Percentiles rank a stretch among this genome's conserved stretches.
These are phyloP conservation scores for Nicotiana attenuata DNA, from an alignment of 257 asterid genomes.

Conservation along the genomic window DNA sequence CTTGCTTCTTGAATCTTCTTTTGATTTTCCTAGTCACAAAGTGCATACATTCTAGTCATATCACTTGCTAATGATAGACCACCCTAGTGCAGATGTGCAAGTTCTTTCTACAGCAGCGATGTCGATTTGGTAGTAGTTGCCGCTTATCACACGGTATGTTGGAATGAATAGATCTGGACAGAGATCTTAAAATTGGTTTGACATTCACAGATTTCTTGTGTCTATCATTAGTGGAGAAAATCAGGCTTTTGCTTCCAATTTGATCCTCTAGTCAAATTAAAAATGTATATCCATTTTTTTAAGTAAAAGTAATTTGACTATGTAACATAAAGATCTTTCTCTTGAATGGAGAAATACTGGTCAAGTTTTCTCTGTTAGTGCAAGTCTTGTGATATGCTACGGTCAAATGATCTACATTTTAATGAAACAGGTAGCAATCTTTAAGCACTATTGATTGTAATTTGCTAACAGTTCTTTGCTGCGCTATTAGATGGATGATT, in stretches of 20 bases:
- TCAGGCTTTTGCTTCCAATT: not conserved
- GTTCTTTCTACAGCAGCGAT: constrained; percentile 97
- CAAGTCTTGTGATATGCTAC: not conserved
- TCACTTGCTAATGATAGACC: constrained; percentile 70
- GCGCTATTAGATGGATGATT: constrained; percentile 7
- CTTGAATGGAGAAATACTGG: not conserved
- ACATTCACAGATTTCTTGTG: not conserved
- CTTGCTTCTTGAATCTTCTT: constrained; percentile 18
- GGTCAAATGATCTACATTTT: not conserved
- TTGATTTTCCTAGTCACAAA: constrained; percentile 11
- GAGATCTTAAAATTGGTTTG: constrained; percentile 11
- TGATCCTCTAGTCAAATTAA: not conserved
- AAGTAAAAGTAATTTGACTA: not conserved
- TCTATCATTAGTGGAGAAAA: not conserved
- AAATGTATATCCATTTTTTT: not conserved
- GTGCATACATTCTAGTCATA: constrained; percentile 32
- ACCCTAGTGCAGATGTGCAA: constrained; percentile 99
- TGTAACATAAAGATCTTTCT: not conserved
- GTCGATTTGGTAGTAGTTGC: constrained; percentile 99
- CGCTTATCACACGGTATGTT: constrained; percentile 99
- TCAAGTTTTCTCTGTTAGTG: not conserved
- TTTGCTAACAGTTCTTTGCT: not conserved
- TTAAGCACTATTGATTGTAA: not conserved
- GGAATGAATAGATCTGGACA: constrained; percentile 17
- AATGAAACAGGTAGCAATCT: not conserved